A percentile compares a stretch with the other conserved stretches of the same genome.
phyloP scores from a whole-genome alignment of 768 basidiomycete species.

The Lyophyllum semitale region DNA sequence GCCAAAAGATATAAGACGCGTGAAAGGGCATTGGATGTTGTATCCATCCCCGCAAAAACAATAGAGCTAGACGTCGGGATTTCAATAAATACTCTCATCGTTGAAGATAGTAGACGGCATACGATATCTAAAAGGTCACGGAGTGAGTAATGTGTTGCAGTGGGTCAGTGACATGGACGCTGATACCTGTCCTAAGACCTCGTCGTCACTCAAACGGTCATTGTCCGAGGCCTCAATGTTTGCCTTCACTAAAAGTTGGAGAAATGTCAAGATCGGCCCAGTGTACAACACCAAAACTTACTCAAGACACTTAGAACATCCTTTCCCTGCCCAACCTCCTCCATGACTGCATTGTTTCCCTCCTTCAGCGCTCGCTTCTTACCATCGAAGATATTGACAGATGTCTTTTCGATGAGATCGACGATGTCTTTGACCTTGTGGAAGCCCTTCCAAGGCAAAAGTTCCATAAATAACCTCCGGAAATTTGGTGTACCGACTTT shows the following conservation, averaged over 20 bases:
- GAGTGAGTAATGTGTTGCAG: neutral
- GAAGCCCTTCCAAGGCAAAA: constrained; percentile 11
- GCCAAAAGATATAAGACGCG: no score
- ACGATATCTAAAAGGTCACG: constrained; percentile 13
- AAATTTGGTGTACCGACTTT: constrained; percentile 19
- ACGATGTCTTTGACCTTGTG: constrained; percentile 12
- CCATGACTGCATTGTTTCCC: constrained; percentile 13
- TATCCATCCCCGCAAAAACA: no score
- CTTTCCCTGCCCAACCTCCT: constrained; percentile 8
- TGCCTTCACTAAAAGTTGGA: no score
- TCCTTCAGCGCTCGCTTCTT: constrained; percentile 16
- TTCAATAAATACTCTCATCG: neutral
- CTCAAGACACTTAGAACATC: constrained; percentile 20
- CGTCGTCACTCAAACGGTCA: constrained; percentile 23
- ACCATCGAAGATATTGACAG: constrained; percentile 12
- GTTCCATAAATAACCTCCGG: constrained; percentile 15
- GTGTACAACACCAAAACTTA: neutral
- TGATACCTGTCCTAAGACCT: constrained; percentile 29
- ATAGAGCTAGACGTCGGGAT: constrained; percentile 27
- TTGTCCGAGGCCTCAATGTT: constrained; percentile 6
- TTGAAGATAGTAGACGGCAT: neutral
- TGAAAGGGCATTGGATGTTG: no score
- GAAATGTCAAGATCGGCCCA: neutral
- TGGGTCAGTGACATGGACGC: neutral
- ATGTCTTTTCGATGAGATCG: constrained; percentile 13